Conservation (phyloP, 768 basidiomycete species). For the Suillus placidus region DNA sequence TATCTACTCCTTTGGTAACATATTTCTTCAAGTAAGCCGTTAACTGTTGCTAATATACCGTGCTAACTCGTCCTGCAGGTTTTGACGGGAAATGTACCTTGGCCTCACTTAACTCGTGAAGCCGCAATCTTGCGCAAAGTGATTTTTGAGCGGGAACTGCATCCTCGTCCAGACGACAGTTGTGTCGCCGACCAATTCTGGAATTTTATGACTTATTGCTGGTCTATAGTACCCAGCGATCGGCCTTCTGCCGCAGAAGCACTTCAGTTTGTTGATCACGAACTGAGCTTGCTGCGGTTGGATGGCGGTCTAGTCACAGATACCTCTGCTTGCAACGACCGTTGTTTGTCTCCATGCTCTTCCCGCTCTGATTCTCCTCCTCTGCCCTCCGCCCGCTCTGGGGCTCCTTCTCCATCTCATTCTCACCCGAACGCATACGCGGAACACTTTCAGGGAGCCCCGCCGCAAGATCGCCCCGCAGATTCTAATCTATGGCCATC, state of each 20-base stretch:
- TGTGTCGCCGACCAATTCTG: neutral
- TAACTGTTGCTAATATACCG: neutral
- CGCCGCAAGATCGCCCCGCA: neutral
- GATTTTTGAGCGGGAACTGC: neutral
- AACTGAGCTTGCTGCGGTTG: neutral
- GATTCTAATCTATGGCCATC: neutral
- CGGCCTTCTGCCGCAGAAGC: neutral
- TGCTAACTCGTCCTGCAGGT: neutral
- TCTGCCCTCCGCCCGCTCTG: neutral
- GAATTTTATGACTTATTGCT: neutral
- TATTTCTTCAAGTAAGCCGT: neutral
- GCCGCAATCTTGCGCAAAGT: neutral
- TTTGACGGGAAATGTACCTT: neutral
- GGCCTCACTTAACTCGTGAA: neutral
- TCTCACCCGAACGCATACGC: neutral
- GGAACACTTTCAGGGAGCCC: neutral
- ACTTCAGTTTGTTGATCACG: neutral
- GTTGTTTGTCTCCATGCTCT: neutral
- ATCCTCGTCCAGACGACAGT: neutral
- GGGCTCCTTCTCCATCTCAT: neutral
- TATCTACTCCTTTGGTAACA: neutral
- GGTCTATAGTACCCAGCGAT: neutral
- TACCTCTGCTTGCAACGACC: neutral
- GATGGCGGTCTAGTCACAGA: neutral
- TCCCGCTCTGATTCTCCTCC: neutral